These are phyloP conservation scores for Martensiomyces pterosporus DNA, from an alignment of 192 early-diverging fungal species.

Conservation along the genomic window DNA sequence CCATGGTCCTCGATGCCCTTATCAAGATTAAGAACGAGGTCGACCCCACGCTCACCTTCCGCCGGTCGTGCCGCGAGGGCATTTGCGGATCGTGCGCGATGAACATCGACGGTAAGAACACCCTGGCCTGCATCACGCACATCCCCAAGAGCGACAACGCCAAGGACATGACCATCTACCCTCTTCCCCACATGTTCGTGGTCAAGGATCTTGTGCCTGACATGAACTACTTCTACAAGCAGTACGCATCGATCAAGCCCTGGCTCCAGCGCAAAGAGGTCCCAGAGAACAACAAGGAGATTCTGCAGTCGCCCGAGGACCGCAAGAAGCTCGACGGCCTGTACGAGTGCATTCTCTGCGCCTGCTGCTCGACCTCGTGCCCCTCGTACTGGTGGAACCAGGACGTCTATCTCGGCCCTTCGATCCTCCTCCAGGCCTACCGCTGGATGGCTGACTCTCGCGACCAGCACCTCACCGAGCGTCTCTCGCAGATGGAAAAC, in stretches of 20 bases:
- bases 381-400: constrained; percentile 98
- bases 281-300: constrained; percentile 63
- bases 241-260: constrained; percentile 96
- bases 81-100: constrained; percentile 98
- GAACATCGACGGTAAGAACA: constrained; percentile 97
- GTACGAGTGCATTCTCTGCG: constrained; percentile 97
- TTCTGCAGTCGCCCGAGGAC: constrained; percentile 89
- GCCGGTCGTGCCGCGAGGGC: constrained; percentile 94
- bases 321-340: constrained; percentile 94
- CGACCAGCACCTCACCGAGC: constrained; percentile 84
- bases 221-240: constrained; percentile 95
- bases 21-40: constrained; percentile 98
- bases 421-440: constrained; percentile 96
- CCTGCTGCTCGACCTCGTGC: constrained; percentile 96
- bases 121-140: constrained; percentile 86
- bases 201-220: constrained; percentile 98
- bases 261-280: constrained; percentile 84
- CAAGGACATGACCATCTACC: constrained; percentile 84
- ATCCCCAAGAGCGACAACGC: constrained; percentile 66
- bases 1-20: constrained; percentile 93
- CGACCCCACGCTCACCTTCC: constrained; percentile 91
- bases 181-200: constrained; percentile 94
- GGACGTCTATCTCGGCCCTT: constrained; percentile 91
- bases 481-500: constrained; percentile 86
- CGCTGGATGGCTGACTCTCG: constrained; percentile 98